Evolutionary conservation across 495 filamentous ascomycete genomes (phyloP).

Genomic region (Arthonia radiata): DNA sequence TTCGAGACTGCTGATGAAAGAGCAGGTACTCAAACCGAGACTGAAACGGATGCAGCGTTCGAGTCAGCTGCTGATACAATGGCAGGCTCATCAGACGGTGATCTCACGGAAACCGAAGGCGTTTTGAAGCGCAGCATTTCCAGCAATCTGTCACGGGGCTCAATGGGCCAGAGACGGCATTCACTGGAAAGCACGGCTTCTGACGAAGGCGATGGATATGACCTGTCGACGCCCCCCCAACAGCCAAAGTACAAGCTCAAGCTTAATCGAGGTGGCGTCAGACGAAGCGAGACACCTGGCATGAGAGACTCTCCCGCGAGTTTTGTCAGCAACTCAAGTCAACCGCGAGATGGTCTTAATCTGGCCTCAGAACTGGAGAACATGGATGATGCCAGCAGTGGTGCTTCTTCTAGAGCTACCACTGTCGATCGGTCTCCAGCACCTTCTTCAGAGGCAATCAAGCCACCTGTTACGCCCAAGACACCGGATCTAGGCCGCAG

Average conservation of each 20-base stretch:
- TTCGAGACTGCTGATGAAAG: slow-evolving; percentile 73
- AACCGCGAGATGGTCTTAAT: slow-evolving; percentile 42
- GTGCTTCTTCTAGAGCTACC: no score
- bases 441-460: no score
- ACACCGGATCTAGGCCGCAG: slow-evolving; percentile 6
- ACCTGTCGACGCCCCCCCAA: slow-evolving; percentile 33
- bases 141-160: slow-evolving; percentile 15
- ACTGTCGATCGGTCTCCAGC: no score
- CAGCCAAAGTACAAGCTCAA: slow-evolving; percentile 45
- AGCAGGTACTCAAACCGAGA: slow-evolving; percentile 44
- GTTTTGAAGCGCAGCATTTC: slow-evolving; percentile 6
- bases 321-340: slow-evolving; percentile 22
- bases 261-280: slow-evolving; percentile 32
- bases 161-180: slow-evolving; percentile 13
- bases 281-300: slow-evolving; percentile 9
- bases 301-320: slow-evolving; percentile 27
- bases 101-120: slow-evolving; percentile 69
- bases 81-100: slow-evolving; percentile 54
- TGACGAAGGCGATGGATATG: slow-evolving; percentile 45
- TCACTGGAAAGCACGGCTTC: slow-evolving; percentile 79
- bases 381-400: slow-evolving; percentile 39
- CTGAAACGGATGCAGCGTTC: slow-evolving; percentile 86
- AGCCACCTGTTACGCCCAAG: slow-evolving; percentile 7
- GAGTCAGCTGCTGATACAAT: slow-evolving; percentile 70
- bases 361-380: slow-evolving; percentile 76